Evolutionary conservation across 164 flowering plant genomes (phyloP), one percentile per base, ranked within the genome.

Genomic region (Aristolochia fimbriata): DNA sequence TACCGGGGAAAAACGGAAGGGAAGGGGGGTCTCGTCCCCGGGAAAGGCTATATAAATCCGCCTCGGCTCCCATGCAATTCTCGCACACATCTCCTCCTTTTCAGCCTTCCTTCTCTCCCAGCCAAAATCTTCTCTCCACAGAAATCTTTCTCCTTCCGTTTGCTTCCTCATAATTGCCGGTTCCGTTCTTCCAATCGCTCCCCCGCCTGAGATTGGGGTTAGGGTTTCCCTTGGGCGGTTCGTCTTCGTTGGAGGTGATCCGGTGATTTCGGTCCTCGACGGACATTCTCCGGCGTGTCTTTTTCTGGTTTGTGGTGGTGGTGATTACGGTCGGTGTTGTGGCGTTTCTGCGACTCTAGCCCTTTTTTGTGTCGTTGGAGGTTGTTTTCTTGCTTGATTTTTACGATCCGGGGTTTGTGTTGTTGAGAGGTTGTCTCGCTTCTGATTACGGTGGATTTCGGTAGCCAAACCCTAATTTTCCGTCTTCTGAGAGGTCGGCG

Each of bases 401-500:
- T 45, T 17, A 55, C 49, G 49, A 20, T 50, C 43, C 71, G 57
- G 69, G 8, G 43, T 62, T n/a, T 6, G 45, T 21, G 25, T 11
- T 25, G 8, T 2, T 48, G 33, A 15, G 33, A 15, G 6, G 19
- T n/a, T 11, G 25, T 48, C 61, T 50, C 47, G 50, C 10, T 48
- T 60, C 7, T 21, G 17, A 45, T 15, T 19, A 15, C 12, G 9
- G n/a, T n/a, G n/a, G n/a, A 10, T 47, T 48, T 27, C 14, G 30
- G 13, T n/a, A 41, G 21, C 22, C 15, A 33, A 23, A 11, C 15
- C 27, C 21, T 16, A 13, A 37, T 55, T 33, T 16, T 43, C 55
- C 43, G 24, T 81, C 85, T 83, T 73, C 90, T 85, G 85, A 83
- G 30, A 59, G 67, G 62, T 62, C 49, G 82, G 74, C 55, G 84